Conservation (phyloP, 2,329 filamentous ascomycete species). For the Fusarium odoratissimum region DNA sequence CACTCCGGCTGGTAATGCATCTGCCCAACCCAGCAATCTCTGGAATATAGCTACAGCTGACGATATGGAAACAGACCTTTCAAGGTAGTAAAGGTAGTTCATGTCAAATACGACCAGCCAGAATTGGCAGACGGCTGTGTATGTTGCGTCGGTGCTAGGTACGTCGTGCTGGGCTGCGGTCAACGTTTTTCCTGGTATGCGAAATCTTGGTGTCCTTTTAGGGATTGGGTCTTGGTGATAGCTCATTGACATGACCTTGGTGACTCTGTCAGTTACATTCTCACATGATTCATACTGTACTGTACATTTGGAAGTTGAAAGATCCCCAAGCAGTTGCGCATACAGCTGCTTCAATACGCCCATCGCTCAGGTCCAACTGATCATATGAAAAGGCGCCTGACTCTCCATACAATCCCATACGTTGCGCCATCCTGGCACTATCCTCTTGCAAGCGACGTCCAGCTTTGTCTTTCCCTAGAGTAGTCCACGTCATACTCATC, state of each 20-base stretch:
- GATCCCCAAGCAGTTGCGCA: neutral
- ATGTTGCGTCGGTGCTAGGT: fast-evolving
- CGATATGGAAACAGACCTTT: fast-evolving
- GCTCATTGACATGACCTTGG: neutral
- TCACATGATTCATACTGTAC: neutral
- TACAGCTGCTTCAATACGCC: fast-evolving
- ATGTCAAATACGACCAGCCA: neutral
- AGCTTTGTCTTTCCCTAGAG: neutral
- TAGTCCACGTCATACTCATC: neutral
- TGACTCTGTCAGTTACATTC: fast-evolving
- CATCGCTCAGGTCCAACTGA: fast-evolving
- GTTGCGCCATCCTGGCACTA: neutral
- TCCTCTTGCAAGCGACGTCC: fast-evolving
- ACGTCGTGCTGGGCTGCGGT: neutral
- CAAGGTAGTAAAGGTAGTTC: neutral
- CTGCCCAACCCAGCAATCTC: neutral
- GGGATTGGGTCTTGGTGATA: neutral
- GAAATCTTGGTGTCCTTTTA: neutral
- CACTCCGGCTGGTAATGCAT: neutral
- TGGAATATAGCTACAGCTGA: neutral
- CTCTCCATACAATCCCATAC: fast-evolving
- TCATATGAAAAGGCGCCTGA: fast-evolving
- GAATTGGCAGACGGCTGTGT: fast-evolving
- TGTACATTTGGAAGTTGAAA: neutral
- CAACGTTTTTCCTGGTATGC: neutral